These are phyloP conservation scores for Peronosclerospora sorghi DNA, from an alignment of 352 stramenopile genomes.

Conservation along the genomic window DNA sequence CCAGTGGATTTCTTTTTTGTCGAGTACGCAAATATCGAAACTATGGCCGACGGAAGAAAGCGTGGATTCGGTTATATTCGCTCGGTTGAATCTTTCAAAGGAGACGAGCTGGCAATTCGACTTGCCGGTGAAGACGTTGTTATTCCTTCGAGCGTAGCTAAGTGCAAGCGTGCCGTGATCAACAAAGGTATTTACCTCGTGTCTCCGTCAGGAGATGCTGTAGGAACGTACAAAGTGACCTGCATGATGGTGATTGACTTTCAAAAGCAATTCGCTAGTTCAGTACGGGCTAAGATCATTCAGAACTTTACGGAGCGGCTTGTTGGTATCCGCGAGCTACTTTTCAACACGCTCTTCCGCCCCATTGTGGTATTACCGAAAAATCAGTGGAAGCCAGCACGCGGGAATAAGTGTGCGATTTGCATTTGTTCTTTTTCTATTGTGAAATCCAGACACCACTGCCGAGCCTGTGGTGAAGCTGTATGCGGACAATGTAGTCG, in stretches of 20 bases:
- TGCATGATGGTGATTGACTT: constrained; percentile 83
- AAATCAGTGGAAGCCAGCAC: constrained; percentile 48
- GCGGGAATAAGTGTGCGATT: constrained; percentile 48
- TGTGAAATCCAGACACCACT: constrained; percentile 69
- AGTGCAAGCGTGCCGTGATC: constrained; percentile 78
- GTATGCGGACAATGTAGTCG: constrained; percentile 76
- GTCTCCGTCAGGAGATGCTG: constrained; percentile 19
- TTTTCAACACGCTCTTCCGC: constrained; percentile 79
- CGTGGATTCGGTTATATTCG: constrained; percentile 71
- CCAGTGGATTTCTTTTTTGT: constrained; percentile 82
- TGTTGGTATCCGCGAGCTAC: constrained; percentile 67
- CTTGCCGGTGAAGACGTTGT: constrained; percentile 49
- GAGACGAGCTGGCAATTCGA: constrained; percentile 60
- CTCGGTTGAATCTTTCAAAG: constrained; percentile 74
- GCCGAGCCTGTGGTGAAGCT: constrained; percentile 66
- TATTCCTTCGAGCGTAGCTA: constrained; percentile 68
- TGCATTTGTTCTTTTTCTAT: constrained; percentile 64
- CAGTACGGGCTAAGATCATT: constrained; percentile 55
- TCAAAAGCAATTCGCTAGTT: constrained; percentile 60
- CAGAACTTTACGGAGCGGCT: constrained; percentile 68
- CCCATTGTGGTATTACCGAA: constrained; percentile 49
- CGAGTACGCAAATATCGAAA: constrained; percentile 77
- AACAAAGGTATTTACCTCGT: constrained; percentile 76
- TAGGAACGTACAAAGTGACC: constrained; percentile 61
- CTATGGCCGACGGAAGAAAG: constrained; percentile 43